A percentile compares a stretch with the other conserved stretches of the same genome.
phyloP scores from a whole-genome alignment of 345 rosid species.

The Eucalyptus melliodora region DNA sequence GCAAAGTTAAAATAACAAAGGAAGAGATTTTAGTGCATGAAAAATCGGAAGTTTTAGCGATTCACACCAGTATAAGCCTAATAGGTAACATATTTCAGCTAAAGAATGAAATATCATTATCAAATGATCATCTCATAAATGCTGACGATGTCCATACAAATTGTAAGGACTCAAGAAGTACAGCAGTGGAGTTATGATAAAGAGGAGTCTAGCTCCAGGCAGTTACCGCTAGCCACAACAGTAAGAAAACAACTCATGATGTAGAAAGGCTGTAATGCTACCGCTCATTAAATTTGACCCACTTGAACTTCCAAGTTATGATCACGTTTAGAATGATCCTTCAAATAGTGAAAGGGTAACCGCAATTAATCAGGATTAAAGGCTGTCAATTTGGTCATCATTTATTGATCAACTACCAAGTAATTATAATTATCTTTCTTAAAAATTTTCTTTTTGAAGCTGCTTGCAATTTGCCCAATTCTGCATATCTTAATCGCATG shows the following conservation, averaged over 20 bases:
- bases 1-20: conserved; percentile 1
- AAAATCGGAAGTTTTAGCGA: not conserved
- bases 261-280: not conserved
- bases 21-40: not conserved
- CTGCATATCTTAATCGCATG: not conserved
- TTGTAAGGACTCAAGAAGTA: not conserved
- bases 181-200: not conserved
- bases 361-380: not conserved
- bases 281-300: not conserved
- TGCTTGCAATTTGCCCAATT: not conserved
- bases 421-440: not conserved
- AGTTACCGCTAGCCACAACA: not conserved
- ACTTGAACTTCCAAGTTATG: not conserved
- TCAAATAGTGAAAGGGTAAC: not conserved
- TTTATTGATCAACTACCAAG: not conserved
- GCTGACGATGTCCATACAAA: not conserved
- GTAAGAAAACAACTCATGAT: not conserved
- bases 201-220: not conserved
- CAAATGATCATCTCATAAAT: not conserved
- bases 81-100: not conserved
- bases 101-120: not conserved
- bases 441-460: not conserved
- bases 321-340: not conserved
- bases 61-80: not conserved
- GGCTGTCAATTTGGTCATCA: not conserved